A percentile compares a stretch with the other conserved stretches of the same genome.
phyloP scores from a whole-genome alignment of 2,329 filamentous ascomycete genomes.

The Fusarium sp. region DNA sequence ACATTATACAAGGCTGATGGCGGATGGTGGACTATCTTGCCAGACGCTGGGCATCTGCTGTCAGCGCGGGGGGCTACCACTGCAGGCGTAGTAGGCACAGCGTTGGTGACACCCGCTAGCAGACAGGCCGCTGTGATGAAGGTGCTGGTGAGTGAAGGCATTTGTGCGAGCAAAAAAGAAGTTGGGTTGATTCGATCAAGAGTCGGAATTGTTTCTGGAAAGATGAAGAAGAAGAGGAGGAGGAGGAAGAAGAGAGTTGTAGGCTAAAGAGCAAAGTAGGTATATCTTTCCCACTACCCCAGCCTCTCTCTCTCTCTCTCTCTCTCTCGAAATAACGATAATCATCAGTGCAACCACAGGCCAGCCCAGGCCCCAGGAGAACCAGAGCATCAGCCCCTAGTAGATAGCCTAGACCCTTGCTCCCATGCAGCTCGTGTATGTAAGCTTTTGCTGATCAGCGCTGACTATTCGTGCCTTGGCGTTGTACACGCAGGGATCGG shows the following conservation, averaged over 20 bases:
- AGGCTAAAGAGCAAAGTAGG: slow-evolving; percentile 7
- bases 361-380: too few species aligned
- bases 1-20: slow-evolving; percentile 33
- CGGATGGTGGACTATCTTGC: not conserved
- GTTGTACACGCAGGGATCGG: slow-evolving; percentile 18
- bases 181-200: not conserved
- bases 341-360: slow-evolving; percentile 7
- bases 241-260: not conserved
- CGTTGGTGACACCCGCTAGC: slow-evolving; percentile 14
- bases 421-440: slow-evolving; percentile 1
- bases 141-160: slow-evolving; percentile 17
- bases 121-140: slow-evolving; percentile 20
- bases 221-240: not conserved
- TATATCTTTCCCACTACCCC: slow-evolving; percentile 17
- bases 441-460: slow-evolving; percentile 18
- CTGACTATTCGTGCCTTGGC: slow-evolving; percentile 14
- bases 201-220: not conserved
- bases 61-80: slow-evolving; percentile 16
- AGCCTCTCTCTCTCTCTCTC: slow-evolving; percentile 6
- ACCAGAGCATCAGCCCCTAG: too few species aligned
- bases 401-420: slow-evolving; percentile 9
- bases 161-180: not conserved
- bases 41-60: slow-evolving; percentile 13
- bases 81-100: slow-evolving; percentile 22
- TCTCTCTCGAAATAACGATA: slow-evolving; percentile 11